Base-by-base conservation (phyloP, 441 rosid genomes). In the Eruca vesicaria region DNA sequence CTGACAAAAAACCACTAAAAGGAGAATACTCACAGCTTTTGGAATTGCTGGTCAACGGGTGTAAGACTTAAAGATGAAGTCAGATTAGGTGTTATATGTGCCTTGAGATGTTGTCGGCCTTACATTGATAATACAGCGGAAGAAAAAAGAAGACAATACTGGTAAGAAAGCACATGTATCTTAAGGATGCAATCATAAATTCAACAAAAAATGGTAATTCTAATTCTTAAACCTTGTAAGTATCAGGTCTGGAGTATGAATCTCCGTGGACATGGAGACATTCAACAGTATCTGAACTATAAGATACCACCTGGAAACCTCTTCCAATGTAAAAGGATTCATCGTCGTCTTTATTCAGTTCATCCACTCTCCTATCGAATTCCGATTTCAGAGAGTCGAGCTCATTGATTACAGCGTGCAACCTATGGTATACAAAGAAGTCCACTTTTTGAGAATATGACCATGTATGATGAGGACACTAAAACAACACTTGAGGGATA, bases 361-460 rank as follows among this genome's bases (percentile, higher is more conserved):
- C 85, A 56, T 89, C 82, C 48, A 91, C 82, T 65, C 43, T 79
- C 70, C 63, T 85, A 12, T 80, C 75, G n/a, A 90, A 91, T 78
- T 90, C 92, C 8, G 96, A 96, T 82, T 96, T 86, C 79, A 90
- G 78, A 70, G 83, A 73, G 82, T 92, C 98, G 31, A 96, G 93
- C 85, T 96, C 97, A 81, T 82, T 83, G 6, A 93, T 38, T 2
- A 93, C 94, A 72, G 85, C 74, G 15, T 82, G 80, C 78, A 88
- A 75, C 80, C 83, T 89, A 97, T 96, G 84, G 45, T 63, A 62
- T 52, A 71, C 32, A 68, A 72, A 38, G 33, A 53, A 41, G 16
- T 9, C 43, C 70, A 78, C 23, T 36, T 61, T 55, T 66, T 1
- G 35, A 68, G 69, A 9, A 67, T 8, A 66, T n/a, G 14, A 50